phyloP scores from a whole-genome alignment of 1,139 yeast species.

The Pichia sp. region DNA sequence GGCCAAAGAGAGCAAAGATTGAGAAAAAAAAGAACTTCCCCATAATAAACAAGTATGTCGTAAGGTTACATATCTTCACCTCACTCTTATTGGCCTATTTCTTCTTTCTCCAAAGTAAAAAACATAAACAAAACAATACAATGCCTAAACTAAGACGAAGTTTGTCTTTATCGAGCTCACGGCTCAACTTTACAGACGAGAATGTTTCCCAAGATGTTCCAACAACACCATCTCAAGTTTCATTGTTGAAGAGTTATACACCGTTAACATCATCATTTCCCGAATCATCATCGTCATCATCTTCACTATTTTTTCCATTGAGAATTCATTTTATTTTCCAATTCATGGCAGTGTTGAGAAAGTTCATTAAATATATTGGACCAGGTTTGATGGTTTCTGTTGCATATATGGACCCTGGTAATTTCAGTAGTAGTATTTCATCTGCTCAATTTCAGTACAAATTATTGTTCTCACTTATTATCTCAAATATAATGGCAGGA shows the following conservation, averaged over 20 bases:
- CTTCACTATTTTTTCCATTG: background rate
- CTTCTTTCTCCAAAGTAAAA: background rate
- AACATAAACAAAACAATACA: background rate
- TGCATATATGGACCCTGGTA: constrained; percentile 97
- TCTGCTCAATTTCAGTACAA: constrained; percentile 74
- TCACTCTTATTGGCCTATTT: background rate
- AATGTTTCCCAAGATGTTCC: background rate
- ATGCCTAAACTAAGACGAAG: background rate
- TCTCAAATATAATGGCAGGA: constrained; percentile 84
- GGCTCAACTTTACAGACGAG: background rate
- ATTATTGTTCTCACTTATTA: constrained; percentile 67
- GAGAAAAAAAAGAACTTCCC: background rate
- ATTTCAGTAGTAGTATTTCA: constrained; percentile 90
- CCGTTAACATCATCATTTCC: background rate
- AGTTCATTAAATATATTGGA: constrained; percentile 67
- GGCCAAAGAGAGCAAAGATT: background rate
- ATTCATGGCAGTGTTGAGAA: constrained; percentile 28
- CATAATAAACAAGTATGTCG: too few relatives aligned
- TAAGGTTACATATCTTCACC: too few relatives aligned
- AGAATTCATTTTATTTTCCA: background rate
- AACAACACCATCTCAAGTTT: background rate
- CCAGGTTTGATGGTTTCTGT: constrained; percentile 95
- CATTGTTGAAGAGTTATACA: background rate
- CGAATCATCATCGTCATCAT: background rate
- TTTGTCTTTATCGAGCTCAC: background rate